These are phyloP conservation scores for Phytophthora hybrid DNA, from an alignment of 352 stramenopile genomes.

Conservation along the genomic window DNA sequence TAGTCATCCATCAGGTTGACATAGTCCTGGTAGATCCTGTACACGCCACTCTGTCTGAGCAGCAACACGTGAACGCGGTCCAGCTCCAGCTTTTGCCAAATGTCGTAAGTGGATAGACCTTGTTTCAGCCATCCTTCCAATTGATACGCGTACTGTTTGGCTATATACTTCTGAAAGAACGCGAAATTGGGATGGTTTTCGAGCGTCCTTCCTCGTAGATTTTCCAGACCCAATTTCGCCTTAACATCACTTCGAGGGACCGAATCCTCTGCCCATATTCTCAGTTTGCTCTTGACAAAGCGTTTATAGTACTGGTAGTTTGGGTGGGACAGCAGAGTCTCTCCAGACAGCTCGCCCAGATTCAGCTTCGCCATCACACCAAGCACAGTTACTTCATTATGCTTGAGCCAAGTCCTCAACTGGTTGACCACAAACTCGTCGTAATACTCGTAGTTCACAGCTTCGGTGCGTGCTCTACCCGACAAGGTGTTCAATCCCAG, in stretches of 20 bases:
- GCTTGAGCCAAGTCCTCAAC: conserved; percentile 8
- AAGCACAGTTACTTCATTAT: neutral
- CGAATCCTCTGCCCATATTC: conserved; percentile 2
- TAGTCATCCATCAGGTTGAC: conserved; percentile 25
- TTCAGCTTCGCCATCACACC: conserved; percentile 21
- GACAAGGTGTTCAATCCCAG: conserved; percentile 14
- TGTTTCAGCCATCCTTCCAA: conserved; percentile 18
- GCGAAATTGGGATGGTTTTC: conserved; percentile 8
- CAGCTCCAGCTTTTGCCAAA: conserved; percentile 15
- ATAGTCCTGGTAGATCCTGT: conserved; percentile 12
- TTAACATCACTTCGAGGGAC: neutral
- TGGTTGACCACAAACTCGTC: conserved; percentile 13
- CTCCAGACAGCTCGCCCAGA: conserved; percentile 9
- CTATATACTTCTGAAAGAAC: conserved; percentile 3
- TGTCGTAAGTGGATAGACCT: neutral
- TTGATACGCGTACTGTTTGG: neutral
- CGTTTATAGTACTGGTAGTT: conserved; percentile 28
- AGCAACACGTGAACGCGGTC: neutral
- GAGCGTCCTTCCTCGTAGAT: neutral
- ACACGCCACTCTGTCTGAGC: neutral
- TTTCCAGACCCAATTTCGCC: conserved; percentile 2
- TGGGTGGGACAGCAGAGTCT: conserved; percentile 1
- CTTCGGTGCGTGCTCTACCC: neutral
- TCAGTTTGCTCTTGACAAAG: conserved; percentile 21
- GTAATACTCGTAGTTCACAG: conserved; percentile 27